phyloP scores from a whole-genome alignment of 2,329 filamentous ascomycete species.

The Epichloe typhina region DNA sequence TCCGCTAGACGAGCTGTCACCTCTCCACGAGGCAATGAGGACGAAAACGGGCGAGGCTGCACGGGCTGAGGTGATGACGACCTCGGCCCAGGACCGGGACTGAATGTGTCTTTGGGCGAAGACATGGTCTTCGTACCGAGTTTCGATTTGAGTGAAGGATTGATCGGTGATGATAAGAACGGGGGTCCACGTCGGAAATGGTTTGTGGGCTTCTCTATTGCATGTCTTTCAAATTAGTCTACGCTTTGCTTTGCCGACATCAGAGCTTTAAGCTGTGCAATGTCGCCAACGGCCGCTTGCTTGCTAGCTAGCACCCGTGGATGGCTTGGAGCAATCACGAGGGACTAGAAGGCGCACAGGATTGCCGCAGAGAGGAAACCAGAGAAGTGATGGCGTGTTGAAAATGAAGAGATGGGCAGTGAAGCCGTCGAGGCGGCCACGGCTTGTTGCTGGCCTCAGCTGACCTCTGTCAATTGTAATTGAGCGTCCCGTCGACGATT shows the following conservation, averaged over 20 bases:
- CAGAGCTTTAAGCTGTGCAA: not conserved
- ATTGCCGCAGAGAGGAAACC: not conserved
- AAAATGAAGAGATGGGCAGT: not conserved
- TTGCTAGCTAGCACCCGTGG: not conserved
- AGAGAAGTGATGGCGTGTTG: not conserved
- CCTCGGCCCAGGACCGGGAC: constrained; percentile 24
- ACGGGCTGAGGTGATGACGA: constrained; percentile 36
- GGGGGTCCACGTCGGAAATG: not conserved
- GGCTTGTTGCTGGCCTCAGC: constrained; percentile 2
- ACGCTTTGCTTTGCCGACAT: not conserved
- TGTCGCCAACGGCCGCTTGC: not conserved
- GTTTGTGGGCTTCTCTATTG: not conserved
- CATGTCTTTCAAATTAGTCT: not conserved
- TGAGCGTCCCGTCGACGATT: not conserved
- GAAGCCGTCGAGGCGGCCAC: too few relatives aligned
- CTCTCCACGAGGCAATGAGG: constrained; percentile 43
- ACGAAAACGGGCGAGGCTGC: constrained; percentile 32
- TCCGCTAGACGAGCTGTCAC: constrained; percentile 49
- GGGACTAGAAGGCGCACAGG: not conserved
- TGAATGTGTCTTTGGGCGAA: constrained; percentile 24
- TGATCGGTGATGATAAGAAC: not conserved
- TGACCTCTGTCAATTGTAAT: constrained; percentile 6
- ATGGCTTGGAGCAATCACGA: not conserved
- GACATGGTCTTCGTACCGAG: constrained; percentile 16
- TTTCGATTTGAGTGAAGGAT: not conserved